Base-by-base conservation (phyloP, 2,329 filamentous ascomycete species). In the Claviceps maximensis region DNA sequence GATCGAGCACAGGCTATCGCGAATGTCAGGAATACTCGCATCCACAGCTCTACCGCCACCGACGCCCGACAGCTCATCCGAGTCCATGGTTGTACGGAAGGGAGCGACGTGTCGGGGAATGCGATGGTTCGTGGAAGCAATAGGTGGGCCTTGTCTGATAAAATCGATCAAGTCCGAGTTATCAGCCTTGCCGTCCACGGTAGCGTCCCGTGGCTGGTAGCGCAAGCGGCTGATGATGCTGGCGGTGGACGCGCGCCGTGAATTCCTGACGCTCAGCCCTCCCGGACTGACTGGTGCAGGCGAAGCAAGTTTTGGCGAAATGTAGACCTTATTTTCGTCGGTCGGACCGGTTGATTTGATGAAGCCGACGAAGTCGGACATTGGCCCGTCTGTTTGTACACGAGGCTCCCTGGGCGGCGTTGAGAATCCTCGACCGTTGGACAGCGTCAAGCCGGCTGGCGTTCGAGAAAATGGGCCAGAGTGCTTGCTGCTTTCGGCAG, bases 81-180 rank as follows among this genome's bases (percentile, higher is more conserved):
- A 90, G 65, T 95, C 89, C 76, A 90, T 86, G 0, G 89, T 91
- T 38, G 78, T 83, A 52, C 88, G 79, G 73, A 94, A 95, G 1
- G 89, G 88, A 10, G 89, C 89, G 13, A 93, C 83, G n/a, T 79
- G 80, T 19, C 87, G 83, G 44, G 89, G 86, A 56, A 94, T 93
- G 25, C 87, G 82, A 54, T 82, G 86, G 57, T 79, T 78, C 45
- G 74, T 75, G 36, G 73, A 70, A 46, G 71, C 65, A 56, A 72
- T 77, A 0, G 87, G 84, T 3, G 89, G 89, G 1, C 90, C 91
- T 64, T 88, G 84, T 47, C 90, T 84, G 58, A 98, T 94, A 66
- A 98, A 97, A 65, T 97, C 90, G 58, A 96, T 95, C 54, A 98
- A 72, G 56, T 96, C 93, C 13, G 87, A 86, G 53, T 84, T 94